Evolutionary conservation across 148 eudicot species (phyloP).

Genomic region (Diospyros kaki): DNA sequence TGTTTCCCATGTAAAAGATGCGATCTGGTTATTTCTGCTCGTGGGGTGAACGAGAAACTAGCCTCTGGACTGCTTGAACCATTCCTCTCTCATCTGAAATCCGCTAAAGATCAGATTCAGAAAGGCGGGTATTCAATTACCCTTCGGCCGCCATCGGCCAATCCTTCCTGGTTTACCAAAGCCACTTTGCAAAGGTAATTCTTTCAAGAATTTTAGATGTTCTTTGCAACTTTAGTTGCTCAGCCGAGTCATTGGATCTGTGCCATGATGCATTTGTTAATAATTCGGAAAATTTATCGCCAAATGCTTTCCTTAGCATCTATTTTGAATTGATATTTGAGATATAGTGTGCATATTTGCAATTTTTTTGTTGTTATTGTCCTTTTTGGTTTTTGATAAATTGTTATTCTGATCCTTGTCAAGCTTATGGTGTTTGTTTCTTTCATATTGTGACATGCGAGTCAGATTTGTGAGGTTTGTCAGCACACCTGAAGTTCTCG

Average conservation of each 20-base stretch:
- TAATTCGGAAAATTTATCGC: neutral
- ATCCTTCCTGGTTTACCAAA: conserved; percentile 74
- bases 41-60: conserved; percentile 60
- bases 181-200: conserved; percentile 60
- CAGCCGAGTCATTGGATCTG: neutral
- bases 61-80: conserved; percentile 78
- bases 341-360: neutral
- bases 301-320: neutral
- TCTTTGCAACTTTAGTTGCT: neutral
- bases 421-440: neutral
- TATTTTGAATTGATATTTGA: neutral
- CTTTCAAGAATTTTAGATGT: neutral
- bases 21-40: conserved; percentile 68
- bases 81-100: conserved; percentile 54
- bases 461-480: conserved; percentile 84
- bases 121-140: conserved; percentile 84
- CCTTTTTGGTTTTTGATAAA: neutral
- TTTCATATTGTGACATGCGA: conserved; percentile 9
- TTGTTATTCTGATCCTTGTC: neutral
- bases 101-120: conserved; percentile 65
- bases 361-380: neutral
- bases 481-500: conserved; percentile 73
- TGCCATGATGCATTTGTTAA: neutral
- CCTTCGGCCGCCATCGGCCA: conserved; percentile 42
- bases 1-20: conserved; percentile 36